Evolutionary conservation across 768 basidiomycete species (phyloP).

Genomic region (Boletus coccyginus): DNA sequence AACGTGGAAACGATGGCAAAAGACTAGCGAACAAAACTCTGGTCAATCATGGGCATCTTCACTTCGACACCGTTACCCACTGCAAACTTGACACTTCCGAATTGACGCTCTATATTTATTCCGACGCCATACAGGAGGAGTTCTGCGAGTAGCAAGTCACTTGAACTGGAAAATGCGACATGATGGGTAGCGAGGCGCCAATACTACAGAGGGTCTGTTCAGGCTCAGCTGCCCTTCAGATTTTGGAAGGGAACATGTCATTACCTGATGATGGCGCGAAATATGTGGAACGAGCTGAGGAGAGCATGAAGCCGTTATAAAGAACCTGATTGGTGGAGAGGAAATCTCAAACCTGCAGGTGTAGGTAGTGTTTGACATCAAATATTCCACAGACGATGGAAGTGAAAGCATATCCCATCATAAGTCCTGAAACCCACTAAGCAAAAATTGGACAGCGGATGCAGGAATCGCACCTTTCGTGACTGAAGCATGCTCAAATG

Average conservation of each 20-base stretch:
- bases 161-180: slow-evolving; percentile 77
- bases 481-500: slow-evolving; percentile 81
- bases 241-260: slow-evolving; percentile 1
- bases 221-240: slow-evolving; percentile 28
- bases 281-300: slow-evolving; percentile 80
- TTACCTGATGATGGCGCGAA: slow-evolving; percentile 85
- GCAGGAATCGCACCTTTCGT: slow-evolving; percentile 62
- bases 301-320: slow-evolving; percentile 7
- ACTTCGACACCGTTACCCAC: slow-evolving; percentile 42
- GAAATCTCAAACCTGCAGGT: slow-evolving; percentile 61
- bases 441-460: not conserved
- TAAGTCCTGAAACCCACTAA: slow-evolving; percentile 53
- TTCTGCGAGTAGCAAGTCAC: slow-evolving; percentile 77
- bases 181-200: slow-evolving; percentile 80
- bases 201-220: slow-evolving; percentile 53
- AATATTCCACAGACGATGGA: slow-evolving; percentile 78
- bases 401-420: slow-evolving; percentile 65
- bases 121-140: slow-evolving; percentile 70
- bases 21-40: slow-evolving; percentile 49
- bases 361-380: slow-evolving; percentile 86
- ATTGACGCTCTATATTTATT: slow-evolving; percentile 76
- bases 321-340: not conserved
- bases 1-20: slow-evolving; percentile 68
- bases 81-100: slow-evolving; percentile 85
- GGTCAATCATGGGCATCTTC: not conserved